Evolutionary conservation across 352 stramenopile genomes (phyloP).

Genomic region (Pythium rhizo-oryzae): DNA sequence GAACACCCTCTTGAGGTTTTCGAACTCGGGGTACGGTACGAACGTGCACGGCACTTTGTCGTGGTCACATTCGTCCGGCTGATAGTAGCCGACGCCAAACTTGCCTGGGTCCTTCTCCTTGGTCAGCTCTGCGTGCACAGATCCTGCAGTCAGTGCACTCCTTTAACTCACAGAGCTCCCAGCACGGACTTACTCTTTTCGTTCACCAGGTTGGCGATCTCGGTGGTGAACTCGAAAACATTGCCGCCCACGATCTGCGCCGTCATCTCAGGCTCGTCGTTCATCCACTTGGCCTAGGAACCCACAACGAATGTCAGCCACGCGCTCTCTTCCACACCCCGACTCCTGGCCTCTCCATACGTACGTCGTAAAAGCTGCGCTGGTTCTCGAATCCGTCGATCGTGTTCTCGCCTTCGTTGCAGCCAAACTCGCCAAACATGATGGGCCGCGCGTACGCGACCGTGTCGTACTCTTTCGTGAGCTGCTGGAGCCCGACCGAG

Average conservation of each 20-base stretch:
- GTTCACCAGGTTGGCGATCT: constrained; percentile 62
- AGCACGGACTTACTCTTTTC: constrained; percentile 34
- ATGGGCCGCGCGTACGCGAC: constrained; percentile 52
- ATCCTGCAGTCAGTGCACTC: background rate
- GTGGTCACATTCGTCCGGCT: constrained; percentile 62
- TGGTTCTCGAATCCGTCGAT: constrained; percentile 65
- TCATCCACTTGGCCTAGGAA: constrained; percentile 81
- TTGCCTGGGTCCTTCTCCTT: constrained; percentile 55
- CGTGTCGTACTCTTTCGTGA: constrained; percentile 62
- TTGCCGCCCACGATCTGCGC: constrained; percentile 74
- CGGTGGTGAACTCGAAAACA: constrained; percentile 80
- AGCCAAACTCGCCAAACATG: constrained; percentile 77
- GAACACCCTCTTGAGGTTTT: constrained; percentile 54
- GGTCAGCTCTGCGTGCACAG: constrained; percentile 32
- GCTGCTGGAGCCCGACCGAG: constrained; percentile 47
- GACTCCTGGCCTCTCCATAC: background rate
- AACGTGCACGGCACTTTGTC: constrained; percentile 50
- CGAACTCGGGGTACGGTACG: constrained; percentile 57
- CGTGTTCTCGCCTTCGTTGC: constrained; percentile 63
- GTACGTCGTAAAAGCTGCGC: constrained; percentile 57
- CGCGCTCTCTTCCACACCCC: too few species aligned
- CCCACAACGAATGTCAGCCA: background rate
- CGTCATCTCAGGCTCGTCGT: constrained; percentile 75
- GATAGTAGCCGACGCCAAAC: constrained; percentile 71
- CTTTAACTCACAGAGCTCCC: too few species aligned